Evolutionary conservation across 2,329 filamentous ascomycete genomes (phyloP).

Genomic region (Lasiodiplodia sp.): DNA sequence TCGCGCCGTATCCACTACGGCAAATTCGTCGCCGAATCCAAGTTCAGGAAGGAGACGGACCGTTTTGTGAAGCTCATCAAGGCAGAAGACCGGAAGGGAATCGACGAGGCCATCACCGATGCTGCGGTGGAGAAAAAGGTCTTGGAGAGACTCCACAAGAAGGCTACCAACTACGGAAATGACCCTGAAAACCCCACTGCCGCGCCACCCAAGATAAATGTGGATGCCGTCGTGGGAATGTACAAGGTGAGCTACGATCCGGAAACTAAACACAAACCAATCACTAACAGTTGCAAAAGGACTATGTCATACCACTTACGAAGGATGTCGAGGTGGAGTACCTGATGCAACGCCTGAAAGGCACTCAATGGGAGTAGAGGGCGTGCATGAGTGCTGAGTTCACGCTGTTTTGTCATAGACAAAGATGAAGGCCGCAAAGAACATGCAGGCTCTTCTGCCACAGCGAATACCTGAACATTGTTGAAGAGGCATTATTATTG

Average conservation of each 20-base stretch:
- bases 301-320: constrained; percentile 95
- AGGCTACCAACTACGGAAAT: constrained; percentile 91
- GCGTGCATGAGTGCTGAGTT: not conserved
- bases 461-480: not conserved
- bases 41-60: constrained; percentile 85
- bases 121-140: constrained; percentile 89
- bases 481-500: not conserved
- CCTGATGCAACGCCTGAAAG: constrained; percentile 86
- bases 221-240: constrained; percentile 68
- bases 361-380: constrained; percentile 54
- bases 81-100: constrained; percentile 78
- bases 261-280: not conserved
- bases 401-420: not conserved
- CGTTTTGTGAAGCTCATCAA: constrained; percentile 84
- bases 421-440: not conserved
- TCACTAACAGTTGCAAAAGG: constrained; percentile 42
- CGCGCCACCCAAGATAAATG: constrained; percentile 82
- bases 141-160: constrained; percentile 82
- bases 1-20: constrained; percentile 95
- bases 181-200: constrained; percentile 74
- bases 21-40: constrained; percentile 97
- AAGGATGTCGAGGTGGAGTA: constrained; percentile 99
- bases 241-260: constrained; percentile 65
- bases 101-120: constrained; percentile 91
- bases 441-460: not conserved